A percentile compares a stretch with the other conserved stretches of the same genome.
Conservation (phyloP, 169 alveolate genomes). For the Eimeria necatrix region DNA sequence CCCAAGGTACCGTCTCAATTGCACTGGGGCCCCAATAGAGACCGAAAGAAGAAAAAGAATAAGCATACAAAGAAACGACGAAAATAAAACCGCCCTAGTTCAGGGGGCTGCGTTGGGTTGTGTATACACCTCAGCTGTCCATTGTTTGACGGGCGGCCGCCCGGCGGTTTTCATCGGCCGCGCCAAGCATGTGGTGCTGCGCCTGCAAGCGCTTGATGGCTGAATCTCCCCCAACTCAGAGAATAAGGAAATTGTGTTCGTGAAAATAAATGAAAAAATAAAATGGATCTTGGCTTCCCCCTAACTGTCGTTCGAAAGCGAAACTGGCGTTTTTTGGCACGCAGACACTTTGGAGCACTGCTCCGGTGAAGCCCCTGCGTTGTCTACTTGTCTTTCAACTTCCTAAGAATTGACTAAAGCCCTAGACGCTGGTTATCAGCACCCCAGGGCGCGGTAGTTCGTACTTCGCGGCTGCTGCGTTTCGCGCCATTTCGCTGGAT, state of each 20-base stretch:
- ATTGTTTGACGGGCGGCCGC: constrained; percentile 61
- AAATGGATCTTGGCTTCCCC: constrained; percentile 42
- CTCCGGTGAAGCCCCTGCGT: constrained; percentile 3
- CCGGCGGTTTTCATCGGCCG: constrained; percentile 69
- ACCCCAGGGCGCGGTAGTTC: constrained; percentile 20
- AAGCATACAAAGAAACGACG: constrained; percentile 11
- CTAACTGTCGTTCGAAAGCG: constrained; percentile 4
- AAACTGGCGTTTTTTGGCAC: not conserved
- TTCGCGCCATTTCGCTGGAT: not conserved
- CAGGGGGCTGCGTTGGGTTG: not conserved
- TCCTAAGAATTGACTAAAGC: constrained; percentile 7
- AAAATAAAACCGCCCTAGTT: not conserved
- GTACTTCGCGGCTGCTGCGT: not conserved
- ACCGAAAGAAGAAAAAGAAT: not conserved
- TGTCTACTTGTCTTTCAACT: not conserved
- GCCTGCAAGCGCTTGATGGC: constrained; percentile 2
- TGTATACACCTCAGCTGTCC: constrained; percentile 33
- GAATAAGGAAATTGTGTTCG: not conserved
- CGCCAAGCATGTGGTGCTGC: constrained; percentile 71
- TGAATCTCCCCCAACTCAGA: not conserved
- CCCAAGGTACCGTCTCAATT: constrained; percentile 40
- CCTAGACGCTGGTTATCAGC: not conserved
- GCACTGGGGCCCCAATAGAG: not conserved
- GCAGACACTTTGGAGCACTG: constrained; percentile 33
- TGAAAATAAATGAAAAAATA: constrained; percentile 16